Conservation (phyloP, 306 rosid genomes). For the Fragaria vesca region DNA sequence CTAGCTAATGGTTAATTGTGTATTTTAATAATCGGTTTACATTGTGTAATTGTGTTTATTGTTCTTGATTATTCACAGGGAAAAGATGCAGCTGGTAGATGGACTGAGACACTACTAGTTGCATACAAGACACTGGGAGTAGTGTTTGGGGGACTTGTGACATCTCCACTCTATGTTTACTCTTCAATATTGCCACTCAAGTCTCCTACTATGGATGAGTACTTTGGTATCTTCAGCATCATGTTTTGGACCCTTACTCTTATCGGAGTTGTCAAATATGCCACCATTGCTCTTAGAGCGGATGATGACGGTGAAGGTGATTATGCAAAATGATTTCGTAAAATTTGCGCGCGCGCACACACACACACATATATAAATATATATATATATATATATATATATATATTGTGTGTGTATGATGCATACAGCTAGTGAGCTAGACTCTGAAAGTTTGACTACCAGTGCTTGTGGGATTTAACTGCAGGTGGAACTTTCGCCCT, state of each 20-base stretch:
- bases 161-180: conserved; percentile 78
- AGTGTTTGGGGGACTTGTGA: conserved; percentile 77
- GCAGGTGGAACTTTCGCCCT: conserved; percentile 85
- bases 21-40: no score
- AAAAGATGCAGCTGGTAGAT: conserved; percentile 15
- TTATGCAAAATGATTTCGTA: neutral
- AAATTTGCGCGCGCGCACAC: no score
- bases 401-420: no score
- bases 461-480: neutral
- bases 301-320: conserved; percentile 85
- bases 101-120: conserved; percentile 38
- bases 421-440: neutral
- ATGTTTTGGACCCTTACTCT: conserved; percentile 86
- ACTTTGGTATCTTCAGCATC: conserved; percentile 70
- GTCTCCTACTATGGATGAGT: conserved; percentile 69
- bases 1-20: neutral
- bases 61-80: conserved; percentile 14
- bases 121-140: conserved; percentile 78
- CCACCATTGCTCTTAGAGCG: conserved; percentile 59
- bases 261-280: conserved; percentile 70
- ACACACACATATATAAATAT: no score
- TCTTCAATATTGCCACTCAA: conserved; percentile 68
- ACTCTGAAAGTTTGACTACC: no score
- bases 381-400: no score
- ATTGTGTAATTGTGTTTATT: no score